phyloP scores from a whole-genome alignment of 164 flowering plant genomes.

The Vitis cinerea region DNA sequence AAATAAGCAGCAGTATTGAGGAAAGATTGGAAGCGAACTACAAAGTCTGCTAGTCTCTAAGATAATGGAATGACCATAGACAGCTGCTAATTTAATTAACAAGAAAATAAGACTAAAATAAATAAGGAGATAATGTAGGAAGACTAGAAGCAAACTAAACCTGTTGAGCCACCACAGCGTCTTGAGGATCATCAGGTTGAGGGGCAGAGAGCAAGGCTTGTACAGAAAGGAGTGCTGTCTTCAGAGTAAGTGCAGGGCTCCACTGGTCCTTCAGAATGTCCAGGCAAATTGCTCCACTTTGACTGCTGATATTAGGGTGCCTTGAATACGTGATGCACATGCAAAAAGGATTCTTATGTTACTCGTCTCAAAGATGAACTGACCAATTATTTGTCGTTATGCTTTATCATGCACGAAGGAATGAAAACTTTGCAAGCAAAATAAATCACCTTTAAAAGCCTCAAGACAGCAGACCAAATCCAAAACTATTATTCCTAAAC shows the following conservation, averaged over 20 bases:
- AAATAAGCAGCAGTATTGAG: not conserved
- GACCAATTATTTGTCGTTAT: not conserved
- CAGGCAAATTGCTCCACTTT: conserved; percentile 97
- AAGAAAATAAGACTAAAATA: not conserved
- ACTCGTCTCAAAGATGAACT: not conserved
- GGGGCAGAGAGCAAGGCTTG: conserved; percentile 97
- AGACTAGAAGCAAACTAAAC: conserved; percentile 28
- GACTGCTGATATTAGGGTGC: conserved; percentile 98
- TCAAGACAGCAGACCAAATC: too few species aligned
- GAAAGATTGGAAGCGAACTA: not conserved
- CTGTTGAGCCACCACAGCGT: conserved; percentile 98
- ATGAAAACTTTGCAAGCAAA: too few species aligned
- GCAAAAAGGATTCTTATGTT: not conserved
- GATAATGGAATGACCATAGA: not conserved
- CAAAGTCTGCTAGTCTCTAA: not conserved
- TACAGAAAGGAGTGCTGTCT: conserved; percentile 91
- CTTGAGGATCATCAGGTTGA: conserved; percentile 96
- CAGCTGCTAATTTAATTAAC: too few species aligned
- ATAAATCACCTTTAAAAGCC: too few species aligned
- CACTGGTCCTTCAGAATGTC: conserved; percentile 96
- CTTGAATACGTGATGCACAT: conserved; percentile 32
- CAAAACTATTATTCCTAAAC: too few species aligned
- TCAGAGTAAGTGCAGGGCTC: conserved; percentile 97
- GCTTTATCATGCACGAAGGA: not conserved
- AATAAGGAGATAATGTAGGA: not conserved